These are phyloP conservation scores for Crassisporium funariophilum DNA, from an alignment of 768 basidiomycete species.

Conservation along the genomic window DNA sequence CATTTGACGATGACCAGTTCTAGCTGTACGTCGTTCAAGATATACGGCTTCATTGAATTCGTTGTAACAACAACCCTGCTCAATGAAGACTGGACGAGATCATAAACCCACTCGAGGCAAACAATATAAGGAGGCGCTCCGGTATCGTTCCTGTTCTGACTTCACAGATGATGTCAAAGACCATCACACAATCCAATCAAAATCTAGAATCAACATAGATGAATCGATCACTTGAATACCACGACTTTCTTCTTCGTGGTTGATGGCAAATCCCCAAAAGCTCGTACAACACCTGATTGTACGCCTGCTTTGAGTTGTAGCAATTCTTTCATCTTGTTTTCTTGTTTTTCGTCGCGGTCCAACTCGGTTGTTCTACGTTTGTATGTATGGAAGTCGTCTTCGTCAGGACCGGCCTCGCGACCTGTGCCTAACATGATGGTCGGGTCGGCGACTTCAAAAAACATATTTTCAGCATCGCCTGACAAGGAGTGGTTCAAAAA, in stretches of 20 bases:
- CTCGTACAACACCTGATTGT: slow-evolving; percentile 41
- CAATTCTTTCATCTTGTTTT: slow-evolving; percentile 42
- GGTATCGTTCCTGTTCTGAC: too few species aligned
- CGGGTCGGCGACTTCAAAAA: slow-evolving; percentile 39
- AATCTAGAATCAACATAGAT: background rate
- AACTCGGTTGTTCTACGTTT: slow-evolving; percentile 65
- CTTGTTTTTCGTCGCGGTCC: slow-evolving; percentile 57
- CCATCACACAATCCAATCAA: too few species aligned
- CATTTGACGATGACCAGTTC: too few species aligned
- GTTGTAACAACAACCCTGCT: too few species aligned
- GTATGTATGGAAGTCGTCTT: slow-evolving; percentile 91
- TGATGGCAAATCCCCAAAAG: slow-evolving; percentile 29
- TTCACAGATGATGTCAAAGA: too few species aligned
- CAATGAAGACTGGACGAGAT: too few species aligned
- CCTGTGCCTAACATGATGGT: slow-evolving; percentile 45
- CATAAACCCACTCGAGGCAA: too few species aligned
- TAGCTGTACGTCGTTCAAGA: too few species aligned
- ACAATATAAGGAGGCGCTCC: too few species aligned
- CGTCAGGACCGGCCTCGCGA: slow-evolving; percentile 76
- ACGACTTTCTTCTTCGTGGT: slow-evolving; percentile 46
- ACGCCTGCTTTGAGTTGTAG: slow-evolving; percentile 46
- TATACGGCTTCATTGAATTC: too few species aligned
- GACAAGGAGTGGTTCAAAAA: background rate
- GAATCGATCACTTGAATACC: slow-evolving; percentile 20
- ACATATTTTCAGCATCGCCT: slow-evolving; percentile 10